phyloP scores from a whole-genome alignment of 352 stramenopile genomes.

The Globisporangium emineosum region DNA sequence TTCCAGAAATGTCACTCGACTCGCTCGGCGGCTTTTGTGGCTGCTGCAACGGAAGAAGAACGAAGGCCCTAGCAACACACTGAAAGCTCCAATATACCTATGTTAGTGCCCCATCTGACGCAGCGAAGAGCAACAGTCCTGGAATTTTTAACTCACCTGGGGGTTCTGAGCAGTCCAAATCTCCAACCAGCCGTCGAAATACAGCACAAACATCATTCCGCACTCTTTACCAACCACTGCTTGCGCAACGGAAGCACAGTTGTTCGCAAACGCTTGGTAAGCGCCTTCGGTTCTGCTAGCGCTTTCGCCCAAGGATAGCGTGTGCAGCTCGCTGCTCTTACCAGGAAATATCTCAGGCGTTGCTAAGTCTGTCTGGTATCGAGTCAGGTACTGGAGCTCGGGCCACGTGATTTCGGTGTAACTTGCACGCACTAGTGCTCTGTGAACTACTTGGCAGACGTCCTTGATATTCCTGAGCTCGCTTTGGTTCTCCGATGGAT shows the following conservation, averaged over 20 bases:
- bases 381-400: constrained; percentile 5
- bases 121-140: not conserved
- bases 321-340: not conserved
- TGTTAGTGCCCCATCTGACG: not conserved
- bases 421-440: not conserved
- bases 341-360: constrained; percentile 2
- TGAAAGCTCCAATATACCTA: not conserved
- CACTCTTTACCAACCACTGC: not conserved
- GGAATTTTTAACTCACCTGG: not conserved
- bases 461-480: not conserved
- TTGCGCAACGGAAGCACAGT: not conserved
- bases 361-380: not conserved
- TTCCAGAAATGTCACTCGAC: too few species aligned
- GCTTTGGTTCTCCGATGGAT: not conserved
- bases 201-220: not conserved
- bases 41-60: not conserved
- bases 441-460: not conserved
- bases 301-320: not conserved
- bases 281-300: not conserved
- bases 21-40: not conserved
- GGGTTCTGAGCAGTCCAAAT: not conserved
- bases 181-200: not conserved
- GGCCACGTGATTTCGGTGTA: not conserved
- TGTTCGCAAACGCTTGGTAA: not conserved
- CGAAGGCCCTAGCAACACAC: not conserved